These are phyloP conservation scores for Spongiforma sp. DNA, from an alignment of 1,284 basidiomycete genomes.

Conservation along the genomic window DNA sequence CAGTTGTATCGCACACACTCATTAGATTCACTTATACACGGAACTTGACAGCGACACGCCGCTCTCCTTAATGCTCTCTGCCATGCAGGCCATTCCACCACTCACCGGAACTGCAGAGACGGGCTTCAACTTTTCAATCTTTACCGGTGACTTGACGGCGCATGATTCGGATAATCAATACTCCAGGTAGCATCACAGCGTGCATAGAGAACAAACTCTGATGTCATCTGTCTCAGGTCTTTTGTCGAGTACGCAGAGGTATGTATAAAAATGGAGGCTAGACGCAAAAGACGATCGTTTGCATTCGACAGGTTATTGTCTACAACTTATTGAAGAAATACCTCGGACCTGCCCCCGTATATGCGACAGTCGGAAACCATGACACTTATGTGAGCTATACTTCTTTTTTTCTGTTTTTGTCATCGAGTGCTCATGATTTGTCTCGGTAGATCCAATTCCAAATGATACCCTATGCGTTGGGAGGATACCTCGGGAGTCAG, in stretches of 20 bases:
- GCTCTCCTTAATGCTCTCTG: background rate
- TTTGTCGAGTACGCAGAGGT: conserved; percentile 49
- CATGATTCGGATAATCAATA: background rate
- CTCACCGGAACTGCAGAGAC: background rate
- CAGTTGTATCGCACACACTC: background rate
- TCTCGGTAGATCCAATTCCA: conserved; percentile 51
- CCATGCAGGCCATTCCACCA: background rate
- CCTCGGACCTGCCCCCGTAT: conserved; percentile 50
- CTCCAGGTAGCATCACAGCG: background rate
- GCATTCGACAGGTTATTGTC: conserved; percentile 49
- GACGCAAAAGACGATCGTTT: background rate
- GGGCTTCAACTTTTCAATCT: background rate
- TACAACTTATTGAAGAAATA: conserved; percentile 66
- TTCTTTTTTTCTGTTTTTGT: background rate
- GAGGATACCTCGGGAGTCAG: conserved; percentile 54
- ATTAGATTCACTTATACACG: background rate
- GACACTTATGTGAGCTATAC: conserved; percentile 53
- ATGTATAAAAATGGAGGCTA: background rate
- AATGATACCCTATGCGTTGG: conserved; percentile 65
- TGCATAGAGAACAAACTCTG: background rate
- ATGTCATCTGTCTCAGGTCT: background rate
- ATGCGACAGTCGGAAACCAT: conserved; percentile 60
- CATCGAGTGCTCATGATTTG: background rate
- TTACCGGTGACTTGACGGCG: background rate
- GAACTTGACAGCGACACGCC: conserved; percentile 55